Conservation (phyloP, 306 rosid species). For the Casuarina equisetifolia region DNA sequence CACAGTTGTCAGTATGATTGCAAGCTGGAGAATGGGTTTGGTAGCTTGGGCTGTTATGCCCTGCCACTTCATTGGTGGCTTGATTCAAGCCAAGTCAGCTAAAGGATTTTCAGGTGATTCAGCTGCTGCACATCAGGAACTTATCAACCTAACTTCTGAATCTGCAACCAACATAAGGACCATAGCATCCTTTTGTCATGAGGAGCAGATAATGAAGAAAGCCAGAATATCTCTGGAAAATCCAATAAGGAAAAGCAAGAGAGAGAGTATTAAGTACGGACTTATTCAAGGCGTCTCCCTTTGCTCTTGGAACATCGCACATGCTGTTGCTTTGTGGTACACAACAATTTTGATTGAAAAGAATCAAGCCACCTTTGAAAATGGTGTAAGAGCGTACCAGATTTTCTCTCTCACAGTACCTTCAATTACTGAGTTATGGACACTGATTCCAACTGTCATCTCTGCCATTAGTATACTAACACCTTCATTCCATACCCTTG, state of each 20-base stretch:
- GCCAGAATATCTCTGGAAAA: conserved; percentile 58
- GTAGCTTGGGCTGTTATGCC: conserved; percentile 99
- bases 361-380: conserved; percentile 55
- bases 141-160: conserved; percentile 73
- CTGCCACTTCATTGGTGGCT: conserved; percentile 94
- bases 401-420: conserved; percentile 94
- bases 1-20: conserved; percentile 67
- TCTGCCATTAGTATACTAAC: conserved; percentile 72
- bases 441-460: conserved; percentile 77
- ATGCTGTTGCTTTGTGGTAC: conserved; percentile 91
- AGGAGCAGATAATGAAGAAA: conserved; percentile 61
- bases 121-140: conserved; percentile 65
- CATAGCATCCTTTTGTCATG: conserved; percentile 82
- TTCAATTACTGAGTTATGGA: conserved; percentile 87
- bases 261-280: conserved; percentile 72
- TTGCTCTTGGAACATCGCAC: conserved; percentile 91
- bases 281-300: conserved; percentile 77
- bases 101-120: conserved; percentile 84
- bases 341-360: conserved; percentile 62
- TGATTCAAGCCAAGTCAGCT: conserved; percentile 87
- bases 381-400: conserved; percentile 83
- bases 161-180: conserved; percentile 82
- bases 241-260: conserved; percentile 65
- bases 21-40: conserved; percentile 86
- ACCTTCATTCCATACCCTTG: conserved; percentile 81